Conservation (phyloP, 2,329 filamentous ascomycete genomes). For the Penicillium sp. region DNA sequence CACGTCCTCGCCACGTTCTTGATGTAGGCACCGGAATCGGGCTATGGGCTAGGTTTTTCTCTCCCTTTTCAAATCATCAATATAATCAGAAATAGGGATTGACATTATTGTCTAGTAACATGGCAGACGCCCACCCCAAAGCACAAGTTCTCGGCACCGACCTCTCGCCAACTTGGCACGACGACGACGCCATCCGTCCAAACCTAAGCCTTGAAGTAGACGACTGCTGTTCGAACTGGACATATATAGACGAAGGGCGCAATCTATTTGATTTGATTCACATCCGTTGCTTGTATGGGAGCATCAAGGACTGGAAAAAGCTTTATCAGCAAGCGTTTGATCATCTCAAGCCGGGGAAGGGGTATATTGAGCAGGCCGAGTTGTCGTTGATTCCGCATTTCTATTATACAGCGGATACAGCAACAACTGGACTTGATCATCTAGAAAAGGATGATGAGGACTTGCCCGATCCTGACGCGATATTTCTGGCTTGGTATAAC, state of each 20-base stretch:
- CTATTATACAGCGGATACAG: background rate
- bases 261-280: slow-evolving; percentile 42
- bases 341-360: slow-evolving; percentile 31
- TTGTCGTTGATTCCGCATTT: slow-evolving; percentile 33
- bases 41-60: slow-evolving; percentile 27
- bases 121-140: slow-evolving; percentile 29
- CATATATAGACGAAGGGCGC: slow-evolving; percentile 24
- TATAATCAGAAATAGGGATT: background rate
- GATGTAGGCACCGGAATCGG: slow-evolving; percentile 32
- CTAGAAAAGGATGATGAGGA: slow-evolving; percentile 29
- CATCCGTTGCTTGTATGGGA: slow-evolving; percentile 35
- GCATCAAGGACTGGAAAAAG: slow-evolving; percentile 29
- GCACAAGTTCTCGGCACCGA: slow-evolving; percentile 35
- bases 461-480: slow-evolving; percentile 25
- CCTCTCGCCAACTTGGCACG: slow-evolving; percentile 27
- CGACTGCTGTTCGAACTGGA: slow-evolving; percentile 34
- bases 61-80: background rate
- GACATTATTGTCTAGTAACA: slow-evolving; percentile 1
- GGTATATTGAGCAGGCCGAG: slow-evolving; percentile 39
- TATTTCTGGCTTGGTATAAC: slow-evolving; percentile 22
- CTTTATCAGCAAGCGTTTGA: slow-evolving; percentile 33
- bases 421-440: background rate
- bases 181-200: slow-evolving; percentile 17
- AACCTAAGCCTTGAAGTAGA: slow-evolving; percentile 32
- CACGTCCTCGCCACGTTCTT: slow-evolving; percentile 24